phyloP scores from a whole-genome alignment of 148 eudicot genomes.

The Nepenthes gracilis region DNA sequence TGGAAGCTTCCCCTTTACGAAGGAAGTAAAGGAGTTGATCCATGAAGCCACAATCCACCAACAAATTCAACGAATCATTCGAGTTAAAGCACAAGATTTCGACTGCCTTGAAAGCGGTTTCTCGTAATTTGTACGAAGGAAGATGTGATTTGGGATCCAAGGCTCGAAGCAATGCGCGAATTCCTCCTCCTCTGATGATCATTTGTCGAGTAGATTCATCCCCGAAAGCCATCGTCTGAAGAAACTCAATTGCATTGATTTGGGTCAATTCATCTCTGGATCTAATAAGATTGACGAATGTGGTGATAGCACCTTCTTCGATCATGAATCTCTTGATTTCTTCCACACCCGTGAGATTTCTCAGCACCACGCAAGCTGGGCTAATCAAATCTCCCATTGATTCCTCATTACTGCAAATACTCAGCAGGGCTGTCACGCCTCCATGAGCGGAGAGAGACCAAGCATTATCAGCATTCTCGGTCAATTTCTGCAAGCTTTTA shows the following conservation, averaged over 20 bases:
- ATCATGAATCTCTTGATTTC: slow-evolving; percentile 78
- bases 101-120: slow-evolving; percentile 45
- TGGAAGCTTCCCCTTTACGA: slow-evolving; percentile 46
- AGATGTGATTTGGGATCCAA: slow-evolving; percentile 41
- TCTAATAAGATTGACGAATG: slow-evolving; percentile 32
- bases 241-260: slow-evolving; percentile 42
- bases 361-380: slow-evolving; percentile 56
- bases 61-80: slow-evolving; percentile 17
- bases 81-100: slow-evolving; percentile 39
- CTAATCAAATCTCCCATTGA: slow-evolving; percentile 26
- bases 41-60: slow-evolving; percentile 47
- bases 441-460: slow-evolving; percentile 94
- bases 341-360: slow-evolving; percentile 61
- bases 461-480: slow-evolving; percentile 69
- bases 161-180: slow-evolving; percentile 30
- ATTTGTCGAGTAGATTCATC: slow-evolving; percentile 35
- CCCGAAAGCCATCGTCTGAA: slow-evolving; percentile 41
- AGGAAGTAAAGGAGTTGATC: slow-evolving; percentile 50
- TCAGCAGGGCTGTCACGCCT: slow-evolving; percentile 53
- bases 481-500: slow-evolving; percentile 41
- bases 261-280: slow-evolving; percentile 43
- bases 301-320: slow-evolving; percentile 52
- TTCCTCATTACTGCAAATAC: slow-evolving; percentile 25
- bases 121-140: slow-evolving; percentile 40
- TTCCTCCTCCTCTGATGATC: slow-evolving; percentile 42